These are phyloP conservation scores for Eustoma russellianum DNA, from an alignment of 257 asterid species.

Conservation along the genomic window DNA sequence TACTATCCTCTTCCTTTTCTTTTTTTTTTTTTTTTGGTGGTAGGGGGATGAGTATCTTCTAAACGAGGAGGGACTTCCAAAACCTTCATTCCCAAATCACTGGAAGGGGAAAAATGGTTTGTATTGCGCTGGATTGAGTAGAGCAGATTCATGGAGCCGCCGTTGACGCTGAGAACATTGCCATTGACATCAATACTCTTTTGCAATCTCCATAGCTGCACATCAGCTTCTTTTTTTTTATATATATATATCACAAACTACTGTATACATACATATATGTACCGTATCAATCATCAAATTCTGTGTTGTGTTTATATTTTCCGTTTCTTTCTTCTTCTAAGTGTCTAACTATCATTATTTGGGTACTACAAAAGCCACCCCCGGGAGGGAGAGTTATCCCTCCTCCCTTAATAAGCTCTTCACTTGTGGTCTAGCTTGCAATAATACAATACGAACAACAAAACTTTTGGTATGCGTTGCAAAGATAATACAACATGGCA, in stretches of 20 bases:
- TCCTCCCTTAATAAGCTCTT: too few relatives aligned
- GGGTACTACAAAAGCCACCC: too few relatives aligned
- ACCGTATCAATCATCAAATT: too few relatives aligned
- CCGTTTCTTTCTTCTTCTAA: background rate
- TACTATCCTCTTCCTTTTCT: too few relatives aligned
- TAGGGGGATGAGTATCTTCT: constrained; percentile 49
- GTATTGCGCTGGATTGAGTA: constrained; percentile 54
- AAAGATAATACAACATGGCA: too few relatives aligned
- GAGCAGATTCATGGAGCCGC: constrained; percentile 52
- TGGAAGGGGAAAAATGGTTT: constrained; percentile 81
- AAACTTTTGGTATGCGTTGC: too few relatives aligned
- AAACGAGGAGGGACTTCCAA: constrained; percentile 52
- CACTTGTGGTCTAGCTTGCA: too few relatives aligned
- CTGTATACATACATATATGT: too few relatives aligned
- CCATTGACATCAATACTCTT: constrained; percentile 36
- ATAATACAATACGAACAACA: too few relatives aligned
- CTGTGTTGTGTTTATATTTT: too few relatives aligned
- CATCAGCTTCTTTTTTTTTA: background rate
- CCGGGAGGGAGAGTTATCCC: too few relatives aligned
- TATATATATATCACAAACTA: background rate
- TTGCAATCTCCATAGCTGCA: background rate
- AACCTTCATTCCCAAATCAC: constrained; percentile 30
- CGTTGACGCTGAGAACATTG: constrained; percentile 51
- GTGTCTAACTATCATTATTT: background rate
- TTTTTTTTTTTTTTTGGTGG: background rate